Percentiles rank a stretch among this genome's conserved stretches.
phyloP scores from a whole-genome alignment of 2,329 filamentous ascomycete genomes.

The Pseudocercospora fuligena region DNA sequence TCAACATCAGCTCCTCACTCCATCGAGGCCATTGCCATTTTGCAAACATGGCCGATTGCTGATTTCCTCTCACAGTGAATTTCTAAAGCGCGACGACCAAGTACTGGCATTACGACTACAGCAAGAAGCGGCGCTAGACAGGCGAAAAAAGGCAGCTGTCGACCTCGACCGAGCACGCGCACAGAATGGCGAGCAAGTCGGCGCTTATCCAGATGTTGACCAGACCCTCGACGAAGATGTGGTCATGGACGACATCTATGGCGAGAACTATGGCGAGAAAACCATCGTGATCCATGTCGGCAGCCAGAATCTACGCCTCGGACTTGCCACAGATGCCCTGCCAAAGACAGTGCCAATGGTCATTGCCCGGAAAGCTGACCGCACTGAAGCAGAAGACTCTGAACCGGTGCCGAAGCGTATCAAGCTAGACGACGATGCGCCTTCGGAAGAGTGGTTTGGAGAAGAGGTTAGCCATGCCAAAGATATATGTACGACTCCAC shows the following conservation, averaged over 20 bases:
- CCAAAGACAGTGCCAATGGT: conserved; percentile 95
- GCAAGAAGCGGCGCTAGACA: conserved; percentile 82
- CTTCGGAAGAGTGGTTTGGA: conserved; percentile 81
- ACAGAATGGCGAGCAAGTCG: conserved; percentile 63
- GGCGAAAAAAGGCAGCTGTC: conserved; percentile 82
- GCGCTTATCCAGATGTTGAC: conserved; percentile 45
- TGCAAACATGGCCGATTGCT: not conserved
- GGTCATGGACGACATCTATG: conserved; percentile 61
- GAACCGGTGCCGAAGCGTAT: conserved; percentile 74
- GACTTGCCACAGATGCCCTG: conserved; percentile 91
- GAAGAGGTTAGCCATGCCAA: conserved; percentile 65
- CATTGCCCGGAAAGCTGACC: conserved; percentile 76
- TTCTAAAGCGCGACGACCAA: conserved; percentile 97
- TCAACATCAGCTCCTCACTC: not conserved
- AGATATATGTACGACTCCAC: not conserved
- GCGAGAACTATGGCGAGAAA: conserved; percentile 77
- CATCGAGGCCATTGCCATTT: not conserved
- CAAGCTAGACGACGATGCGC: conserved; percentile 66
- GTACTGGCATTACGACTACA: conserved; percentile 86
- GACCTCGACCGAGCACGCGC: conserved; percentile 86
- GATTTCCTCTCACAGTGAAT: conserved; percentile 66
- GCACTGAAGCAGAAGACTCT: conserved; percentile 83
- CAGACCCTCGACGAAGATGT: conserved; percentile 50
- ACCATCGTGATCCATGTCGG: conserved; percentile 94
- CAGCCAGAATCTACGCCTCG: conserved; percentile 92